Base-by-base conservation (phyloP, 208 protist genomes). In the Leishmania lainsoni region DNA sequence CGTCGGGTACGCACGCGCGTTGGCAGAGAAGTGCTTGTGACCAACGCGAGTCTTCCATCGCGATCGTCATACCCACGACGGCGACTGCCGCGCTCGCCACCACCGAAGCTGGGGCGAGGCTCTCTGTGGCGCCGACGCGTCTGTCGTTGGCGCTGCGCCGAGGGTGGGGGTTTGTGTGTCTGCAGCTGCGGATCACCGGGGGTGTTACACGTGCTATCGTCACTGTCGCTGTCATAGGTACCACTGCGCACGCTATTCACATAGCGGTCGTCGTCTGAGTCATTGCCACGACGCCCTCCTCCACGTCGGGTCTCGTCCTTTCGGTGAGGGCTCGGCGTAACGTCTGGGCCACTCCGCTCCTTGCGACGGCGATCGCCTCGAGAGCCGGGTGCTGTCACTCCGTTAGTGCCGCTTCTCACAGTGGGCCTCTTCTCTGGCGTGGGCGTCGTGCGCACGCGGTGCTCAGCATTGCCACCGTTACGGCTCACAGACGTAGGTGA, bases 131-230 rank as follows among this genome's bases (percentile, higher is more conserved):
- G 69, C 42, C 72, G 82, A 54, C n/a, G 59, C 32, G 48, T 71
- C 17, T 70, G 48, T 17, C 20, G 63, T 59, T 75, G n/a, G 63
- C 45, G 48, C 70, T 75, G 54, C 26, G 83, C 70, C 8, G 80
- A 84, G 29, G 79, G 79, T n/a, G 59, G 35, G 6, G 89, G 89
- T 65, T 84, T 83, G 85, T 87, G 80, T 42, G 89, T 92, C 39
- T 82, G 84, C 79, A 90, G 87, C 80, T 92, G 89, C 68, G 86
- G 84, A 78, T 92, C 91, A 61, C 76, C 80, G 0, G 89, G 89
- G 5, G 85, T 83, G 76, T 86, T 81, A 56, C 42, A 65, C 20
- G 75, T 78, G 42, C 63, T 78, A 9, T 32, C 35, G 65, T 51
- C 73, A 56, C 61, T 49, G 70, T 79, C 68, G 79, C 26, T 58